These are phyloP conservation scores for Populus ilicifolia DNA, from an alignment of 345 rosid genomes.

Conservation along the genomic window DNA sequence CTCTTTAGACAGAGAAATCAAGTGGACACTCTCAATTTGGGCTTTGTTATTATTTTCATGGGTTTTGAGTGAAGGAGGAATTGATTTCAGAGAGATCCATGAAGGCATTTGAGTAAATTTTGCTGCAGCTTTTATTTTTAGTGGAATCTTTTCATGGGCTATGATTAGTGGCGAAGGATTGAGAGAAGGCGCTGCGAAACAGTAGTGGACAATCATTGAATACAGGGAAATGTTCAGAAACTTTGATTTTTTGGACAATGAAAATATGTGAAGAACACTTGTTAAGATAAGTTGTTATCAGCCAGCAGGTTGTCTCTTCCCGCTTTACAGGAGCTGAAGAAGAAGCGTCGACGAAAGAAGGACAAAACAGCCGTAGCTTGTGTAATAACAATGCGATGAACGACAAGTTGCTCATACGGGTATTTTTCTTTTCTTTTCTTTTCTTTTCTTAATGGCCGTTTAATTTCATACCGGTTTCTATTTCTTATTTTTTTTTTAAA, in stretches of 20 bases:
- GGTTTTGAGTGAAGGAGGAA: slow-evolving; percentile 26
- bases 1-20: slow-evolving; percentile 52
- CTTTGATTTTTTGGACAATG: too few species aligned
- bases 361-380: neutral
- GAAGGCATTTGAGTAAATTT: slow-evolving; percentile 50
- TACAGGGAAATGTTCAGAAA: neutral
- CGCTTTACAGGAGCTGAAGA: neutral
- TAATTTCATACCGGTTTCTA: too few species aligned
- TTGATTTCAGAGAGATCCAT: slow-evolving; percentile 46
- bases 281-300: neutral
- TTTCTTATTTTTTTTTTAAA: too few species aligned
- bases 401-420: neutral
- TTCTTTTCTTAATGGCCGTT: too few species aligned
- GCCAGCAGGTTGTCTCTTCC: too few species aligned
- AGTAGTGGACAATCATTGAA: slow-evolving; percentile 20
- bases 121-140: slow-evolving; percentile 27
- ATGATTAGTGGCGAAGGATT: slow-evolving; percentile 2
- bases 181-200: slow-evolving; percentile 13
- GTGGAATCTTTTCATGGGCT: slow-evolving; percentile 18
- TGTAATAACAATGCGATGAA: neutral
- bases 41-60: slow-evolving; percentile 26
- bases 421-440: neutral
- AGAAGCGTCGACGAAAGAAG: neutral
- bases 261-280: neutral
- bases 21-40: slow-evolving; percentile 51